Evolutionary conservation across 2,329 filamentous ascomycete species (phyloP).

Genomic region (Aureobasidium sp.): DNA sequence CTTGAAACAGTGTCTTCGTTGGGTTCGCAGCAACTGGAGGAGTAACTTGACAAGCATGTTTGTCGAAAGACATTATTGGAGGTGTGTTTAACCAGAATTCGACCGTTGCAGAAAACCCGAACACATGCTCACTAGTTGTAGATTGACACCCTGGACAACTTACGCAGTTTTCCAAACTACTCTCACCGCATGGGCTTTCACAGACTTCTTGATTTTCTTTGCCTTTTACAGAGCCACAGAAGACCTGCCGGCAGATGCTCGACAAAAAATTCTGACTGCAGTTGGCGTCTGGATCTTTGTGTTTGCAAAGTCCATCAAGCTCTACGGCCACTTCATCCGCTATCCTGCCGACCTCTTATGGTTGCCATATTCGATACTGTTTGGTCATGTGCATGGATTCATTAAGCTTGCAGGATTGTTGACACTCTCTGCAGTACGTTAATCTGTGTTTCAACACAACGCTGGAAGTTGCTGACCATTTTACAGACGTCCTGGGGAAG

Average conservation of each 20-base stretch:
- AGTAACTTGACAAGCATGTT: slow-evolving; percentile 91
- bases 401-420: slow-evolving; percentile 86
- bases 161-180: slow-evolving; percentile 92
- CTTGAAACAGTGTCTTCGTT: slow-evolving; percentile 85
- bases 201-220: slow-evolving; percentile 67
- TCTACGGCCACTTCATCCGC: slow-evolving; percentile 76
- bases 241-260: slow-evolving; percentile 25
- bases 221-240: slow-evolving; percentile 63
- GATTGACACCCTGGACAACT: slow-evolving; percentile 86
- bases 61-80: slow-evolving; percentile 75
- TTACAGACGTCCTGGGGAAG: slow-evolving; percentile 88
- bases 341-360: slow-evolving; percentile 75
- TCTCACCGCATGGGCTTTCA: slow-evolving; percentile 79
- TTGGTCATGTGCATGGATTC: slow-evolving; percentile 86
- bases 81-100: slow-evolving; percentile 52
- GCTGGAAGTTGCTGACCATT: background rate
- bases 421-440: slow-evolving; percentile 44
- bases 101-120: background rate
- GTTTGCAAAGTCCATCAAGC: slow-evolving; percentile 86
- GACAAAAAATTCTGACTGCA: slow-evolving; percentile 48
- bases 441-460: background rate
- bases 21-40: slow-evolving; percentile 96
- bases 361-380: slow-evolving; percentile 77
- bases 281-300: slow-evolving; percentile 66
- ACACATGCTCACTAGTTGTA: slow-evolving; percentile 32